These are phyloP conservation scores for Thielaviopsis musarum DNA, from an alignment of 2,329 filamentous ascomycete species.

Conservation along the genomic window DNA sequence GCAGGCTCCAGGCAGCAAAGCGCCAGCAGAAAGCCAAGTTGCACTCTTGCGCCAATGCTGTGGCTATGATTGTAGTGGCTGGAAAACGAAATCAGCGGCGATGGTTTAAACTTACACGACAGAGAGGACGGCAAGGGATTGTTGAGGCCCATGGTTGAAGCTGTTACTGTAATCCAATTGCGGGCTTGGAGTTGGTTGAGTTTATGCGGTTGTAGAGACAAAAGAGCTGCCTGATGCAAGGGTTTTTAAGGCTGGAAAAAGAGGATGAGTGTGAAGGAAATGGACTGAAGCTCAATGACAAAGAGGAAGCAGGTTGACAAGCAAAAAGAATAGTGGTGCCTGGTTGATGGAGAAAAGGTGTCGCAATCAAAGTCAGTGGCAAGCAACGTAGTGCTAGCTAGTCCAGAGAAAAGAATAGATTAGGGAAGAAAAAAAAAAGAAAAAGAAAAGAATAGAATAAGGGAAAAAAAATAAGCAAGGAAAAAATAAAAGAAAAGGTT, in stretches of 20 bases:
- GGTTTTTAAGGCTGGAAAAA: not conserved
- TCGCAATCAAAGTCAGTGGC: not conserved
- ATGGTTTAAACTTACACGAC: constrained; percentile 40
- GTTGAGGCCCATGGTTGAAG: constrained; percentile 39
- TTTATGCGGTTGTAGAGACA: not conserved
- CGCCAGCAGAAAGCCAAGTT: too few relatives aligned
- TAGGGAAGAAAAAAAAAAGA: not conserved
- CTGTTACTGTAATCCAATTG: not conserved
- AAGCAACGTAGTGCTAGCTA: not conserved
- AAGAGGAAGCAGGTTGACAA: not conserved
- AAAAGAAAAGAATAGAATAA: not conserved
- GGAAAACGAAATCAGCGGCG: not conserved
- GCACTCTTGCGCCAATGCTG: too few relatives aligned
- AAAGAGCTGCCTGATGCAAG: not conserved
- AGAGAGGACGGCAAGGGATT: constrained; percentile 51
- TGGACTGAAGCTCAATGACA: not conserved
- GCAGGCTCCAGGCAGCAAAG: too few relatives aligned
- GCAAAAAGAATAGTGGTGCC: not conserved
- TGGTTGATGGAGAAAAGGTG: not conserved
- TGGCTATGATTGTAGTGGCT: too few relatives aligned
- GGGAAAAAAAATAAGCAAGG: not conserved
- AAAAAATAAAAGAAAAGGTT: not conserved
- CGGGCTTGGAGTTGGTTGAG: too few relatives aligned
- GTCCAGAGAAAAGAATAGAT: not conserved
- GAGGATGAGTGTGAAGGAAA: not conserved